Evolutionary conservation across 2,329 filamentous ascomycete genomes (phyloP).

Genomic region (Diaporthe citri): DNA sequence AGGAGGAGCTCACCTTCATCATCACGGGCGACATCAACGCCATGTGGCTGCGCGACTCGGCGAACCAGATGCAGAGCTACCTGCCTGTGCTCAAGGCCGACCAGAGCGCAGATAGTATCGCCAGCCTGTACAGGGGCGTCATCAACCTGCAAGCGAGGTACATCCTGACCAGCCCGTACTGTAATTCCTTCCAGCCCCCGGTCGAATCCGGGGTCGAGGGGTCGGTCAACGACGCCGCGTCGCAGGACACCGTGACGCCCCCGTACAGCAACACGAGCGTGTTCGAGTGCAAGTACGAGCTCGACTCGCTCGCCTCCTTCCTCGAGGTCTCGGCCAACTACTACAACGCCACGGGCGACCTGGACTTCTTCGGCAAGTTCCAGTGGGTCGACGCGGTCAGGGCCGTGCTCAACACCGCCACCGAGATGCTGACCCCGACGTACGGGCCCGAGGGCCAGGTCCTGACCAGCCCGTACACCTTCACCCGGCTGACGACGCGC

Average conservation of each 20-base stretch:
- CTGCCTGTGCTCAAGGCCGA: constrained; percentile 69
- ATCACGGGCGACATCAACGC: constrained; percentile 68
- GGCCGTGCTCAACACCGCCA: constrained; percentile 76
- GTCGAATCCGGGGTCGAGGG: constrained; percentile 76
- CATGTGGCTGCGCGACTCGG: constrained; percentile 54
- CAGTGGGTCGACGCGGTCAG: constrained; percentile 81
- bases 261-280: constrained; percentile 77
- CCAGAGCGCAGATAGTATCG: constrained; percentile 68
- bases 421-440: constrained; percentile 79
- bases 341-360: constrained; percentile 78
- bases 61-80: constrained; percentile 82
- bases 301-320: constrained; percentile 91
- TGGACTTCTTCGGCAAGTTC: constrained; percentile 77
- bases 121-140: constrained; percentile 77
- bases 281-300: constrained; percentile 97
- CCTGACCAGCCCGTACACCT: constrained; percentile 76
- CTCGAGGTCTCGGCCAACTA: constrained; percentile 86
- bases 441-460: constrained; percentile 73
- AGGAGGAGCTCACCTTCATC: constrained; percentile 73
- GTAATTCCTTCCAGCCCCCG: constrained; percentile 95
- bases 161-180: constrained; percentile 80
- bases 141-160: constrained; percentile 84
- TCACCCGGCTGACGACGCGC: constrained; percentile 59
- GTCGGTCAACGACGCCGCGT: constrained; percentile 67
- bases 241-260: constrained; percentile 73